Base-by-base conservation (phyloP, 768 basidiomycete species). In the Suillus lakei region DNA sequence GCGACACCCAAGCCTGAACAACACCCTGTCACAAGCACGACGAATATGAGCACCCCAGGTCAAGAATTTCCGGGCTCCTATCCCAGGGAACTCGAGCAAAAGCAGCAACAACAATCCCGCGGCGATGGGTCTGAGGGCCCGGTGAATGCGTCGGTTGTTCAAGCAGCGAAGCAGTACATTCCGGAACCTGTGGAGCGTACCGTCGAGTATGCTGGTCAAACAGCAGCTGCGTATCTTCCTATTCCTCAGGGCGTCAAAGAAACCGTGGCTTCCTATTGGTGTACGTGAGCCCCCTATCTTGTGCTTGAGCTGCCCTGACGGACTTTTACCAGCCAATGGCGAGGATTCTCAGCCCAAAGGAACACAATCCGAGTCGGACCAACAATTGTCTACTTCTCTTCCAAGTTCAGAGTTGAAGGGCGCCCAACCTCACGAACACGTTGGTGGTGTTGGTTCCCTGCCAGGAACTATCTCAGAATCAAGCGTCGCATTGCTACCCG, bases 401-500 rank as follows among this genome's bases (percentile, higher is more conserved):
- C 81, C 81, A 2, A 80, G 81, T 23, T 67, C 70, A 21, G 77
- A 81, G 58, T 62, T 72, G 13, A 71, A 71, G 32, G 80, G 80
- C 0, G 70, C 74, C 30, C 72, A 69, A 30, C 77, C 82, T 1
- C 64, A 55, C 1, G 79, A 80, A 55, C 76, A 67, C 48, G 68
- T 67, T 0, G 76, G 72, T 7, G 87, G 86, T 18, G 81, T 83
- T 2, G 85, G 85, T 10, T 79, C 84, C 0, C 79, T 87, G 16
- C 85, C 86, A 0, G 86, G 85, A 15, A 74, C 73, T 34, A 63
- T 73, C 15, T 78, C 76, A 26, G 86, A 88, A 67, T 71, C 77
- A 10, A 80, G 78, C 5, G 83, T 87, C 12, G 82, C 84, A 5
- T 77, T 79, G 53, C 72, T 86, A 1, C 87, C 86, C 4, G 82